Evolutionary conservation across 2,329 filamentous ascomycete species (phyloP), one percentile per base, ranked within the genome.

Genomic region (Bipolaris cookei): DNA sequence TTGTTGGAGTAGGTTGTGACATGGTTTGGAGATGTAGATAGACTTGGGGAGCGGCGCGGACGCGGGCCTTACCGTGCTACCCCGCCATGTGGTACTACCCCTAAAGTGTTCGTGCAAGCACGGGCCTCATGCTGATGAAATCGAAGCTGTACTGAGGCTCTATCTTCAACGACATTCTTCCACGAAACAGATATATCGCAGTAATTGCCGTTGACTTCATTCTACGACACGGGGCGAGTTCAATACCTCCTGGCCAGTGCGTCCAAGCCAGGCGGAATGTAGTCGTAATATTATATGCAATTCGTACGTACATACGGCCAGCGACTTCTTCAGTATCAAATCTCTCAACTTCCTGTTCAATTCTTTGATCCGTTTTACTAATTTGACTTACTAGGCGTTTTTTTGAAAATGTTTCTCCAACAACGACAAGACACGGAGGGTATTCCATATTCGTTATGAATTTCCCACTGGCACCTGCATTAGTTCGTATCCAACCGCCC

Each of bases 1-100:
- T 60, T 6, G 63, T 51, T 11, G 54, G 3, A 5, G 10, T 14
- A 10, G 54, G 6, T 48, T 56, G 30, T 16, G 63, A 52, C 65
- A 69, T 69, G 14, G 30, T 48, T 41, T 28, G 20, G 28, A 20
- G 25, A 23, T 21, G 28, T 28, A 11, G 21, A 16, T 52, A 14
- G 23, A 41, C 13, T 28, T 30, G 48, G 35, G 20, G 28, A 56
- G 35, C 28, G 28, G 28, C 28, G 42, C 41, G 11, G 35, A 28
- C 39, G 42, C 42, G 21, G n/a, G 35, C 47, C 21, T 35, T 23
- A 35, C 32, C 21, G 34, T 30, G 28, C 23, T 45, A 35, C 25
- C 48, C 48, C 28, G 38, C 48, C 42, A 42, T 42, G 28, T 30
- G 10, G 4, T 30, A 11, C 13, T 11, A 30, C 28, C 28, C 34